A percentile compares a stretch with the other conserved stretches of the same genome.
phyloP scores from a whole-genome alignment of 2,329 filamentous ascomycete genomes.

The Xylaria multiplex region DNA sequence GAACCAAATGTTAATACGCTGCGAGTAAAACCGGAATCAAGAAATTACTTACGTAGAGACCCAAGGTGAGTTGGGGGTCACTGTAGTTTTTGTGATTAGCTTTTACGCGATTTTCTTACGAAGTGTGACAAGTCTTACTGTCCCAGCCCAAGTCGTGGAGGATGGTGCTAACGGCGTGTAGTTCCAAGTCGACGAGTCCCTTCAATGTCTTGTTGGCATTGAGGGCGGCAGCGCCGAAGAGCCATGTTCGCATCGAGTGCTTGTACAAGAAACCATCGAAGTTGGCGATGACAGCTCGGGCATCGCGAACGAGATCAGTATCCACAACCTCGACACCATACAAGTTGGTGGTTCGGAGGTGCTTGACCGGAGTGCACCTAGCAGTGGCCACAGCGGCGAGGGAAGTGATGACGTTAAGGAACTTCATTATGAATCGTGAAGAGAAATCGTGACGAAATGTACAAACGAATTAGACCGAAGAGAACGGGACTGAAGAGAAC shows the following conservation, averaged over 20 bases:
- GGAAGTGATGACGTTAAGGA: constrained; percentile 14
- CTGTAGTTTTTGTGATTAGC: constrained; percentile 22
- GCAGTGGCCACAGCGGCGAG: constrained; percentile 23
- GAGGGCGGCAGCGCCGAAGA: constrained; percentile 33
- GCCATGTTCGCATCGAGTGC: constrained; percentile 33
- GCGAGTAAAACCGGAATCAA: too few relatives aligned
- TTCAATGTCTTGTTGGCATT: constrained; percentile 33
- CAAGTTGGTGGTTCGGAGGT: constrained; percentile 24
- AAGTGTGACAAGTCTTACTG: constrained; percentile 23
- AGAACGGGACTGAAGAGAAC: neutral
- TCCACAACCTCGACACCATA: constrained; percentile 35
- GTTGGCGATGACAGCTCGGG: constrained; percentile 28
- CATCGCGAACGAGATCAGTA: constrained; percentile 35
- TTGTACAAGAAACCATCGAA: constrained; percentile 32
- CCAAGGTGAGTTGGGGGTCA: constrained; percentile 34
- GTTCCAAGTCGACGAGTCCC: constrained; percentile 25
- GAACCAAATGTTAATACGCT: neutral
- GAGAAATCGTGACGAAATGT: neutral
- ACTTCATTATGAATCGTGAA: constrained; percentile 29
- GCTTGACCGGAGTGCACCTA: constrained; percentile 13
- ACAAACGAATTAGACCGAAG: constrained; percentile 13
- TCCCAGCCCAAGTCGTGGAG: constrained; percentile 37
- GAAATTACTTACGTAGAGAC: constrained; percentile 27
- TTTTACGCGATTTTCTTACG: neutral
- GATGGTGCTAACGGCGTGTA: constrained; percentile 33